phyloP scores from a whole-genome alignment of 768 basidiomycete genomes.

The Sporobolomyces pararoseus region DNA sequence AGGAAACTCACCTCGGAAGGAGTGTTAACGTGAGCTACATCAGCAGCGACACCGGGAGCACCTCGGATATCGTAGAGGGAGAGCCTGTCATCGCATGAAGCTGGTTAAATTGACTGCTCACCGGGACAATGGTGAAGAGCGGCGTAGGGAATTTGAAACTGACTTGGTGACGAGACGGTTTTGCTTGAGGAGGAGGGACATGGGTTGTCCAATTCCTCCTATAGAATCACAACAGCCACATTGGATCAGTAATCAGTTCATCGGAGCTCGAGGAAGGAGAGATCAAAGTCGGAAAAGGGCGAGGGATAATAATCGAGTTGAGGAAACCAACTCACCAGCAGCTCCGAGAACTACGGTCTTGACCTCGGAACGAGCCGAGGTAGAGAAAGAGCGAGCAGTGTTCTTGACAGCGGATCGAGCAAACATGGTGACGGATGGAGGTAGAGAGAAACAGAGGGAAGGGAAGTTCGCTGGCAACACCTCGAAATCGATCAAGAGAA shows the following conservation, averaged over 20 bases:
- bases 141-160: not conserved
- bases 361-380: slow-evolving; percentile 49
- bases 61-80: slow-evolving; percentile 90
- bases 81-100: slow-evolving; percentile 10
- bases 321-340: slow-evolving; percentile 59
- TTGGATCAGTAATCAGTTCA: not conserved
- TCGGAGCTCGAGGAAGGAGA: not conserved
- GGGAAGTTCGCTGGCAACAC: not conserved
- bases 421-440: slow-evolving; percentile 18
- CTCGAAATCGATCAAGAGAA: not conserved
- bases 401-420: slow-evolving; percentile 11
- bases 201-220: slow-evolving; percentile 92
- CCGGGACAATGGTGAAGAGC: not conserved
- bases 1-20: slow-evolving; percentile 62
- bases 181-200: slow-evolving; percentile 86
- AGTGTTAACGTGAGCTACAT: slow-evolving; percentile 91
- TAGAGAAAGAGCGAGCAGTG: slow-evolving; percentile 34
- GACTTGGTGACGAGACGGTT: slow-evolving; percentile 61
- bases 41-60: slow-evolving; percentile 93
- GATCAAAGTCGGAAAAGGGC: not conserved
- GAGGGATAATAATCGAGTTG: not conserved
- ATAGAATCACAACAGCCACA: not conserved
- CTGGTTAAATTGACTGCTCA: not conserved
- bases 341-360: slow-evolving; percentile 97
- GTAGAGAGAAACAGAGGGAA: not conserved